Conservation (phyloP, 805 yeast genomes). For the Pichia pseudocactophila region DNA sequence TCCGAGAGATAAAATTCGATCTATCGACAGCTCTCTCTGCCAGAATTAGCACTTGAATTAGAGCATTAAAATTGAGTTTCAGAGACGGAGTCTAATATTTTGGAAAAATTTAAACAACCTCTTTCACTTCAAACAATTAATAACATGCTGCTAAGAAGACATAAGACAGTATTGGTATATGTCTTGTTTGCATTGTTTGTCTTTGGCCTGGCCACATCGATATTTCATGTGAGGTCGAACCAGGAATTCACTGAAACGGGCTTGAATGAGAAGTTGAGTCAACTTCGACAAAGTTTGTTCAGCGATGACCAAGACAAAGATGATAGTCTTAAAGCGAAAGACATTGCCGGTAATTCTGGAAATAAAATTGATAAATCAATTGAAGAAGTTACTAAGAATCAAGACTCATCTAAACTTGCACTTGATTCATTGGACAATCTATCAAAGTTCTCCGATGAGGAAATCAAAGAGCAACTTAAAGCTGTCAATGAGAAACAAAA, state of each 20-base stretch:
- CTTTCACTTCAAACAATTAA: no score
- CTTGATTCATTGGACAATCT: slow-evolving; percentile 3
- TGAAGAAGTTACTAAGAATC: not conserved
- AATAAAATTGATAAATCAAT: slow-evolving; percentile 5
- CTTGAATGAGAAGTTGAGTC: no score
- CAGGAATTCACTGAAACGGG: no score
- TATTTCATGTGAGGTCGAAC: no score
- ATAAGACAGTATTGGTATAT: not conserved
- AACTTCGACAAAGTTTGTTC: no score
- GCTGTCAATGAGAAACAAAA: slow-evolving; percentile 6
- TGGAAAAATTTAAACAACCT: no score
- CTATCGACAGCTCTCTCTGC: no score
- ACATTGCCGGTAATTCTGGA: no score
- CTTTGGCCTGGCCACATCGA: not conserved
- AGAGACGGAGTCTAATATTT: no score
- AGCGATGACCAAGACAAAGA: not conserved
- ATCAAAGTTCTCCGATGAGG: slow-evolving; percentile 12
- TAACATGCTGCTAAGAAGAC: not conserved
- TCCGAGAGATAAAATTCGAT: no score
- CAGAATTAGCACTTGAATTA: no score
- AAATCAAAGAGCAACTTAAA: slow-evolving; percentile 10
- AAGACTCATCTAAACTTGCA: not conserved
- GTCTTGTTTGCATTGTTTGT: not conserved
- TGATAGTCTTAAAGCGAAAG: not conserved
- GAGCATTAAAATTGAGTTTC: no score